Conservation (phyloP, 1,284 basidiomycete genomes). For the Sutorius eximius region DNA sequence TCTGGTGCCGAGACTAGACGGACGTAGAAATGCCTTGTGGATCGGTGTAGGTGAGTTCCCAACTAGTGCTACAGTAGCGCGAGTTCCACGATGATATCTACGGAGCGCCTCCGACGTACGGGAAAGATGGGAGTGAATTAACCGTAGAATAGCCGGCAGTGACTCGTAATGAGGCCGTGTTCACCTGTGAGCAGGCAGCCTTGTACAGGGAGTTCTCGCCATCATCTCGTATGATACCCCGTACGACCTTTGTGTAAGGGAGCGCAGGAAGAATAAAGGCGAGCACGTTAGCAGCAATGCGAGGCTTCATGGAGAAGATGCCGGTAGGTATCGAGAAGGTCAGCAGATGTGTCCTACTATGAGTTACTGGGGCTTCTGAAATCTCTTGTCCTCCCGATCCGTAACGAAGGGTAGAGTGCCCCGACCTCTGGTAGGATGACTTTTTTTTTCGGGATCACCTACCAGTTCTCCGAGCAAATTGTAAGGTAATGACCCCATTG, state of each 20-base stretch:
- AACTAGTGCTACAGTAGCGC: conserved; percentile 25
- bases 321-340: neutral
- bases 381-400: neutral
- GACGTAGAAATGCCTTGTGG: conserved; percentile 16
- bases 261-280: conserved; percentile 8
- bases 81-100: conserved; percentile 32
- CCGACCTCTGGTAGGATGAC: neutral
- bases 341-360: neutral
- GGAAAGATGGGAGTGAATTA: conserved; percentile 47
- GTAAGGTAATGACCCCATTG: neutral
- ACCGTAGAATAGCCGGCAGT: conserved; percentile 45
- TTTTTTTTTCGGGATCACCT: neutral
- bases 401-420: neutral
- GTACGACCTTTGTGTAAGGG: conserved; percentile 11
- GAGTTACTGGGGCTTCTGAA: neutral
- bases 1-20: too few species aligned
- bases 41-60: conserved; percentile 34
- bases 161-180: conserved; percentile 38
- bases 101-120: conserved; percentile 47
- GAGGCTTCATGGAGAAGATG: conserved; percentile 15
- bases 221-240: conserved; percentile 11
- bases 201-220: conserved; percentile 32
- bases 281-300: neutral
- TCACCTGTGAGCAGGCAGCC: conserved; percentile 52
- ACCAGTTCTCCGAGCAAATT: neutral